Evolutionary conservation across 2,329 filamentous ascomycete species (phyloP).

Genomic region (Xylariaceae sp.): DNA sequence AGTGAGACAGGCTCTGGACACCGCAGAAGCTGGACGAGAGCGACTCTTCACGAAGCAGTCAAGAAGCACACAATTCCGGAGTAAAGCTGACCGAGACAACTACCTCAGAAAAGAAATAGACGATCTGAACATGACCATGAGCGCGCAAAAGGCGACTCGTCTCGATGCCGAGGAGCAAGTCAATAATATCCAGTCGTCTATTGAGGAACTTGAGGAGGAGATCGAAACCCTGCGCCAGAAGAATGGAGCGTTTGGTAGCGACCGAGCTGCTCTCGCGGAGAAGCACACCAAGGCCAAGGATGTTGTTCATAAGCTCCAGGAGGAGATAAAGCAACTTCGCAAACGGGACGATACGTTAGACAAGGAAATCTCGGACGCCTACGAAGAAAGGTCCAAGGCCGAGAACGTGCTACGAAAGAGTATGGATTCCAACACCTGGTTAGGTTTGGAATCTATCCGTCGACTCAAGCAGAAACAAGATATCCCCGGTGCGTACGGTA

Average conservation of each 20-base stretch:
- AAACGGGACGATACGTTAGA: constrained; percentile 85
- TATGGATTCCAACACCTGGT: constrained; percentile 84
- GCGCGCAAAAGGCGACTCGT: constrained; percentile 75
- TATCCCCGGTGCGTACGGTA: constrained; percentile 84
- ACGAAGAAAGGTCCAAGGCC: constrained; percentile 69
- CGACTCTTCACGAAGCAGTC: constrained; percentile 90
- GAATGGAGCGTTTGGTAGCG: constrained; percentile 73
- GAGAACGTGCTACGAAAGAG: constrained; percentile 74
- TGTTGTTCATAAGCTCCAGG: constrained; percentile 69
- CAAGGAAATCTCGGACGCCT: constrained; percentile 68
- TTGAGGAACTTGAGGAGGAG: constrained; percentile 66
- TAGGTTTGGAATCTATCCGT: constrained; percentile 80
- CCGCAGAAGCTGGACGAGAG: constrained; percentile 68
- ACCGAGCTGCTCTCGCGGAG: constrained; percentile 66
- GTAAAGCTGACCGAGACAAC: constrained; percentile 79
- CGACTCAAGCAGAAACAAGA: constrained; percentile 74
- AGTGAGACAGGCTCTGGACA: constrained; percentile 65
- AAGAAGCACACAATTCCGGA: constrained; percentile 79
- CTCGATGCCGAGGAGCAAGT: constrained; percentile 84
- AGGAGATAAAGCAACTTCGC: constrained; percentile 81
- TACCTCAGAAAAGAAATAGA: constrained; percentile 77
- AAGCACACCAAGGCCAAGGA: constrained; percentile 74
- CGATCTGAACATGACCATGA: constrained; percentile 70
- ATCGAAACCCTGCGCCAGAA: constrained; percentile 64
- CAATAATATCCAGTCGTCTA: constrained; percentile 62